Evolutionary conservation across 352 stramenopile genomes (phyloP).

Genomic region (Phytophthora kernoviae): DNA sequence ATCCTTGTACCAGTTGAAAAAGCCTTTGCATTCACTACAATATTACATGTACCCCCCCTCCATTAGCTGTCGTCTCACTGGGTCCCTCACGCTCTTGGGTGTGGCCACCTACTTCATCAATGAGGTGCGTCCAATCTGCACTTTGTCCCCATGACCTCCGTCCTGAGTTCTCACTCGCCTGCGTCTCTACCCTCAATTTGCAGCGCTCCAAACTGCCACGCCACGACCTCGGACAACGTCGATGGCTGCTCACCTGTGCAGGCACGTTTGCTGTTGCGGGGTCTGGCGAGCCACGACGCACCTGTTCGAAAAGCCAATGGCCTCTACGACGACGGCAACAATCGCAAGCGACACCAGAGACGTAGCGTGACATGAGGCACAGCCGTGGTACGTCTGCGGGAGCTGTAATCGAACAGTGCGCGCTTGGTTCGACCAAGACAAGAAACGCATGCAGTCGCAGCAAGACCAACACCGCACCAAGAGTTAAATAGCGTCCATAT

Average conservation of each 20-base stretch:
- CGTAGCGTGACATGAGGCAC: constrained; percentile 1
- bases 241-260: constrained; percentile 61
- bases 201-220: constrained; percentile 50
- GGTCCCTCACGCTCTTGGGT: constrained; percentile 54
- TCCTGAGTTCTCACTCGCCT: background rate
- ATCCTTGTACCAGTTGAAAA: constrained; percentile 3
- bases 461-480: constrained; percentile 3
- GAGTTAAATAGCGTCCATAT: constrained; percentile 51
- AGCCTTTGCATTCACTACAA: background rate
- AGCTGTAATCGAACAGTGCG: constrained; percentile 11
- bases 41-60: background rate
- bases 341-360: background rate
- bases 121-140: constrained; percentile 33
- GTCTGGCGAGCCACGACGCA: constrained; percentile 58
- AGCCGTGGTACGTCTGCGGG: constrained; percentile 12
- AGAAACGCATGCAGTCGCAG: background rate
- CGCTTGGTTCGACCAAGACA: constrained; percentile 11
- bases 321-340: background rate
- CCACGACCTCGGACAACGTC: constrained; percentile 51
- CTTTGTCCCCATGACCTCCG: background rate
- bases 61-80: constrained; percentile 60
- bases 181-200: background rate
- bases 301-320: constrained; percentile 32
- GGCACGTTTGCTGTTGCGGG: constrained; percentile 49
- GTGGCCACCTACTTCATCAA: constrained; percentile 63